Evolutionary conservation across 108 stramenopile genomes (phyloP).

Genomic region (Nannochloropsis salina): DNA sequence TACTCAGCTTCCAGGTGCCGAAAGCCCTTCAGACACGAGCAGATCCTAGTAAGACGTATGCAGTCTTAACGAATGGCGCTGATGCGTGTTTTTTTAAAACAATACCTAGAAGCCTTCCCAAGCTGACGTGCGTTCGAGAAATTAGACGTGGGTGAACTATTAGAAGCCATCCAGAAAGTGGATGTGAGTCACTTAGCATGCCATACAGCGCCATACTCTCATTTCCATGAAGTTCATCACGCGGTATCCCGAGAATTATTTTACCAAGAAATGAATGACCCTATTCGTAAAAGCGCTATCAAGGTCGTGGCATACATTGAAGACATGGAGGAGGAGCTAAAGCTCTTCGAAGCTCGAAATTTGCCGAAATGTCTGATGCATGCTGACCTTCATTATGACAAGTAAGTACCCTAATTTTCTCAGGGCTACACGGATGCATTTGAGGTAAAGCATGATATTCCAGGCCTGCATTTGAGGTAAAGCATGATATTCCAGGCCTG

Average conservation of each 20-base stretch:
- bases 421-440: no score
- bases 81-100: constrained; percentile 24
- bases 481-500: no score
- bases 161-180: constrained; percentile 17
- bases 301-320: neutral
- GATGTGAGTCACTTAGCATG: constrained; percentile 21
- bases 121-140: constrained; percentile 30
- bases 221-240: constrained; percentile 29
- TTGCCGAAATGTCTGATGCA: constrained; percentile 24
- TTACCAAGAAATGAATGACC: neutral
- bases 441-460: no score
- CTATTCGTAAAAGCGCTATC: neutral
- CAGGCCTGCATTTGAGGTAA: no score
- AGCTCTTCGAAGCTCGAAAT: neutral
- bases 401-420: neutral
- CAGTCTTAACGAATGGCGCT: constrained; percentile 22
- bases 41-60: constrained; percentile 19
- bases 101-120: constrained; percentile 34
- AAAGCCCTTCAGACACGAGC: neutral
- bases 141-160: constrained; percentile 30
- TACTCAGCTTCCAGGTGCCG: constrained; percentile 23
- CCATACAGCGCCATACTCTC: constrained; percentile 29
- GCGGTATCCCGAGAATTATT: constrained; percentile 24
- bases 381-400: constrained; percentile 37
- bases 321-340: neutral